Conservation (phyloP, 345 rosid species). For the Abelmoschus esculentus region DNA sequence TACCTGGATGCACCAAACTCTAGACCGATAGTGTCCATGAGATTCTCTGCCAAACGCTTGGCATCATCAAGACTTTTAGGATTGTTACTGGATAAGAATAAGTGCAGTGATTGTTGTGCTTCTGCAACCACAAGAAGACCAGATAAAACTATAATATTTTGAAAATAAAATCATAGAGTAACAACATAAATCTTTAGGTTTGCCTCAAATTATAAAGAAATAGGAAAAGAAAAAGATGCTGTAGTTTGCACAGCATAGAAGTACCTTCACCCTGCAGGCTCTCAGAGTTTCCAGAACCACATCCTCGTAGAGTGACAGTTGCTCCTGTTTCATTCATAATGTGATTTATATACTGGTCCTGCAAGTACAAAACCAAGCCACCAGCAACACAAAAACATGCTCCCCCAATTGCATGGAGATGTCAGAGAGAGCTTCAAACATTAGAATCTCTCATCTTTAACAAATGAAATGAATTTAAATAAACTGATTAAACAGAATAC, state of each 20-base stretch:
- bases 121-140: constrained; percentile 33
- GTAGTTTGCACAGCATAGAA: not conserved
- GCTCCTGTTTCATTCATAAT: constrained; percentile 99
- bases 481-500: constrained; percentile 10
- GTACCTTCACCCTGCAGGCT: constrained; percentile 46
- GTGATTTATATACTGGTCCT: constrained; percentile 99
- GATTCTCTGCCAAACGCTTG: constrained; percentile 80
- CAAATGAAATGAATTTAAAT: constrained; percentile 18
- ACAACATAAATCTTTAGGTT: constrained; percentile 1
- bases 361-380: constrained; percentile 70
- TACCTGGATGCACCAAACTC: constrained; percentile 84
- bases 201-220: not conserved
- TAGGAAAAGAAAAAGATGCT: not conserved
- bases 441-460: constrained; percentile 57
- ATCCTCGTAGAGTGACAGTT: constrained; percentile 66
- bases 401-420: constrained; percentile 96
- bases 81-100: constrained; percentile 57
- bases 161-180: not conserved
- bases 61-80: constrained; percentile 76
- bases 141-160: not conserved
- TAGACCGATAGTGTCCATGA: constrained; percentile 75
- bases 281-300: constrained; percentile 57
- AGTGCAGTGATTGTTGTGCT: constrained; percentile 59
- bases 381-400: constrained; percentile 80
- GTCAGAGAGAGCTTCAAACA: constrained; percentile 91